These are phyloP conservation scores for Ophiostoma sp. DNA, from an alignment of 2,329 filamentous ascomycete species.

Conservation along the genomic window DNA sequence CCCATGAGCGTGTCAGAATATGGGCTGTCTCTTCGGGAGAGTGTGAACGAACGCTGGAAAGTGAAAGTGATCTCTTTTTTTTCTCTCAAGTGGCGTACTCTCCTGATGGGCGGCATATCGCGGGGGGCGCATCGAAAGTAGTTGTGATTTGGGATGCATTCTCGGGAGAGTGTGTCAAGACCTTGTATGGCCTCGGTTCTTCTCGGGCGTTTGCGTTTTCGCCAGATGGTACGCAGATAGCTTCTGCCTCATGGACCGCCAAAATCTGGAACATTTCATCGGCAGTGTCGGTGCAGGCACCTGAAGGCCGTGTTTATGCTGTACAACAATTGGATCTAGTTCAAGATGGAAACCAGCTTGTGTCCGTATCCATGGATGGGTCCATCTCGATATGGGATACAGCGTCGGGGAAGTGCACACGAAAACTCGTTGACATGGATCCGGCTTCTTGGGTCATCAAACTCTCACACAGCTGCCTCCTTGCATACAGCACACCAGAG, in stretches of 20 bases:
- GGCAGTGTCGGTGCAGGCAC: neutral
- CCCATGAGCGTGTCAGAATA: neutral
- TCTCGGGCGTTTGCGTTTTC: neutral
- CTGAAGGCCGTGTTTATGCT: neutral
- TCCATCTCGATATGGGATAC: neutral
- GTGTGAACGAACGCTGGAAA: neutral
- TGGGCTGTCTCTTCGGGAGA: neutral
- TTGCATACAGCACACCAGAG: neutral
- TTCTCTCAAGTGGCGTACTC: neutral
- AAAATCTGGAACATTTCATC: neutral
- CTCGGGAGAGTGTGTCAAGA: neutral
- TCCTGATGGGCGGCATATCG: neutral
- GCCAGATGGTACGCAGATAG: neutral
- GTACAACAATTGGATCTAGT: neutral
- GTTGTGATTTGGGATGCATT: neutral
- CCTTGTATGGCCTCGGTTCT: neutral
- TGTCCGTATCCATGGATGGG: neutral
- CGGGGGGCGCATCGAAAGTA: neutral
- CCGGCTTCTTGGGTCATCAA: accelerated
- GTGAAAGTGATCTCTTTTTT: too few relatives aligned
- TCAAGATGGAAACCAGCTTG: neutral
- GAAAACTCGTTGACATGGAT: neutral
- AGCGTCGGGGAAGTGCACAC: neutral
- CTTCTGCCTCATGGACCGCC: neutral
- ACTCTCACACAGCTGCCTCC: neutral